Conservation (phyloP, 2,329 filamentous ascomycete genomes). For the Fusarium redolens region DNA sequence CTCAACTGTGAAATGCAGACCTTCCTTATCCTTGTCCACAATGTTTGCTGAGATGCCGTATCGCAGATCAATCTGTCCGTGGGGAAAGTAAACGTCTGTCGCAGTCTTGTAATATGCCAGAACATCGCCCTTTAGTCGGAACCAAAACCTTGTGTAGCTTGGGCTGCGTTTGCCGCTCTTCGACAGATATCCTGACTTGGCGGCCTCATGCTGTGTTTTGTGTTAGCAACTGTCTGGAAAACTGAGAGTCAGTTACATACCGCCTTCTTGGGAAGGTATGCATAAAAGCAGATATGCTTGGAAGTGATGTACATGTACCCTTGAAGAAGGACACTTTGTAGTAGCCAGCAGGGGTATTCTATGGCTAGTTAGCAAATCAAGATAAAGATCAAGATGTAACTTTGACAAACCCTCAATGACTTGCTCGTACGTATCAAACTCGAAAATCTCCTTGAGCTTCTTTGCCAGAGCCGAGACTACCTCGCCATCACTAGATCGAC, state of each 20-base stretch:
- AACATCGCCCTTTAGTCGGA: constrained; percentile 90
- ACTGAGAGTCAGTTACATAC: constrained; percentile 58
- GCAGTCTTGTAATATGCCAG: constrained; percentile 89
- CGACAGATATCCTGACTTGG: constrained; percentile 88
- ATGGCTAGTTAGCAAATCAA: constrained; percentile 25
- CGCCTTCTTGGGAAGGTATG: constrained; percentile 93
- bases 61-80: constrained; percentile 89
- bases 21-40: constrained; percentile 81
- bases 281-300: constrained; percentile 95
- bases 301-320: constrained; percentile 96
- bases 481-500: constrained; percentile 49
- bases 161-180: constrained; percentile 92
- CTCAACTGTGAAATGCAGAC: constrained; percentile 80
- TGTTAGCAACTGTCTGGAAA: constrained; percentile 20
- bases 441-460: constrained; percentile 85
- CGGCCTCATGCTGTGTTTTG: constrained; percentile 69
- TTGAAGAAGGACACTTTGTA: constrained; percentile 91
- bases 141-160: constrained; percentile 92
- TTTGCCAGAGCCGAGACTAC: constrained; percentile 72
- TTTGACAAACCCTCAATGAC: constrained; percentile 77
- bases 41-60: constrained; percentile 90
- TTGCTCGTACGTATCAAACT: constrained; percentile 83
- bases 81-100: constrained; percentile 89
- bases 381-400: neutral
- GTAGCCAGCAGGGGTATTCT: constrained; percentile 94